Conservation (phyloP, 2,329 filamentous ascomycete genomes). For the Calonectria hawksworthii region DNA sequence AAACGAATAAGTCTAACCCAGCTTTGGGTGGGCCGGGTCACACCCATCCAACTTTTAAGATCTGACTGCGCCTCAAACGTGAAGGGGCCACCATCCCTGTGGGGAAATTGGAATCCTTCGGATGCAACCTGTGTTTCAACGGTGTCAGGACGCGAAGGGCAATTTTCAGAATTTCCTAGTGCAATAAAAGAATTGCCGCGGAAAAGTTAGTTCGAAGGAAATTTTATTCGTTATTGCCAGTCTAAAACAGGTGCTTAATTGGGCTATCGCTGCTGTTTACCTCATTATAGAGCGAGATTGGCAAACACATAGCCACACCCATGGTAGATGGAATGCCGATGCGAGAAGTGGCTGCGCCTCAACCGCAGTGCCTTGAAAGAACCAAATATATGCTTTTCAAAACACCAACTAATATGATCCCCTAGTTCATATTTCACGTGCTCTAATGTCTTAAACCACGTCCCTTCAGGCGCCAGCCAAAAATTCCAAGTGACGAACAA, state of each 20-base stretch:
- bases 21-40: background rate
- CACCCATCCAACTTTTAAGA: background rate
- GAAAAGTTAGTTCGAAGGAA: background rate
- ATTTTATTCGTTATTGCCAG: too few relatives aligned
- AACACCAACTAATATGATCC: background rate
- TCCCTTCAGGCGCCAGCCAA: background rate
- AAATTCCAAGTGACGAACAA: constrained; percentile 29
- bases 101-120: background rate
- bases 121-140: background rate
- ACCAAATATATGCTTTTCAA: background rate
- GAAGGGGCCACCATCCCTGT: background rate
- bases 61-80: background rate
- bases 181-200: too few relatives aligned
- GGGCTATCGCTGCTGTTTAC: too few relatives aligned
- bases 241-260: background rate
- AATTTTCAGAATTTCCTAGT: background rate
- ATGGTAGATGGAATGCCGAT: background rate
- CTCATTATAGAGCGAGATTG: background rate
- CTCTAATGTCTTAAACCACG: background rate
- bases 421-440: background rate
- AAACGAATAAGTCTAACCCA: background rate
- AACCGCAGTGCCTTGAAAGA: background rate
- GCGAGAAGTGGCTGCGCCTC: background rate
- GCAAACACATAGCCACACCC: background rate
- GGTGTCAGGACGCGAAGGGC: background rate